These are phyloP conservation scores for Xylariaceae sp. DNA, from an alignment of 2,329 filamentous ascomycete genomes.

Conservation along the genomic window DNA sequence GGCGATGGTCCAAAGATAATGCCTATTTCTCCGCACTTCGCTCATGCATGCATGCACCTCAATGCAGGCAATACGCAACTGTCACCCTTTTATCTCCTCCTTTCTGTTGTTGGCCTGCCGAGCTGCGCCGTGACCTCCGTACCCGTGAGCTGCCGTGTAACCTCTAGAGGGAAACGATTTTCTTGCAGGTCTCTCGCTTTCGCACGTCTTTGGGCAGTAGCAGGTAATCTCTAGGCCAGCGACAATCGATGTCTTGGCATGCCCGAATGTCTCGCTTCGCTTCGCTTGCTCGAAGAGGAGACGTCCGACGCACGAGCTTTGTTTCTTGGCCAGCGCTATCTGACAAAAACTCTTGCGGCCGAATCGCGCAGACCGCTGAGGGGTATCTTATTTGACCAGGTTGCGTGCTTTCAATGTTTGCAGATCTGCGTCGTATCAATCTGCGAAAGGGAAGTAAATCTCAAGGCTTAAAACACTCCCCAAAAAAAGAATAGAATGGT, in stretches of 20 bases:
- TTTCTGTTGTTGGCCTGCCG: slow-evolving; percentile 12
- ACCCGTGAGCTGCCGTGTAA: slow-evolving; percentile 26
- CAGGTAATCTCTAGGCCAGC: background rate
- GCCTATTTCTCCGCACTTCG: slow-evolving; percentile 31
- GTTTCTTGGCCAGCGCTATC: slow-evolving; percentile 2
- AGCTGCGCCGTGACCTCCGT: slow-evolving; percentile 21
- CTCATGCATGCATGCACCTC: slow-evolving; percentile 23
- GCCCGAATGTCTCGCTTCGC: background rate
- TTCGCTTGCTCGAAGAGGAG: background rate
- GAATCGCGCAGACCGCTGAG: background rate
- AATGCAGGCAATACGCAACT: slow-evolving; percentile 24
- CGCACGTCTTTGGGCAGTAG: slow-evolving; percentile 4
- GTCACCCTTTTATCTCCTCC: slow-evolving; percentile 24
- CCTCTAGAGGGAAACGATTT: slow-evolving; percentile 1
- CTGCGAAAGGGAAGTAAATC: slow-evolving; percentile 13
- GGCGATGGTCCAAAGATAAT: slow-evolving; percentile 10
- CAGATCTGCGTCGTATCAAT: slow-evolving; percentile 15
- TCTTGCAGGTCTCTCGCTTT: background rate
- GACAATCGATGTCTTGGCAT: background rate
- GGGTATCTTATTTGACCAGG: background rate
- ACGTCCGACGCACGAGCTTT: background rate
- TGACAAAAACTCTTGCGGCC: background rate
- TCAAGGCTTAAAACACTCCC: background rate
- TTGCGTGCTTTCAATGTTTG: background rate
- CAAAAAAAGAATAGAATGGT: slow-evolving; percentile 10